Evolutionary conservation across 2,329 filamentous ascomycete genomes (phyloP), one percentile per base, ranked within the genome.

Genomic region (Microsporum ferrugineum): DNA sequence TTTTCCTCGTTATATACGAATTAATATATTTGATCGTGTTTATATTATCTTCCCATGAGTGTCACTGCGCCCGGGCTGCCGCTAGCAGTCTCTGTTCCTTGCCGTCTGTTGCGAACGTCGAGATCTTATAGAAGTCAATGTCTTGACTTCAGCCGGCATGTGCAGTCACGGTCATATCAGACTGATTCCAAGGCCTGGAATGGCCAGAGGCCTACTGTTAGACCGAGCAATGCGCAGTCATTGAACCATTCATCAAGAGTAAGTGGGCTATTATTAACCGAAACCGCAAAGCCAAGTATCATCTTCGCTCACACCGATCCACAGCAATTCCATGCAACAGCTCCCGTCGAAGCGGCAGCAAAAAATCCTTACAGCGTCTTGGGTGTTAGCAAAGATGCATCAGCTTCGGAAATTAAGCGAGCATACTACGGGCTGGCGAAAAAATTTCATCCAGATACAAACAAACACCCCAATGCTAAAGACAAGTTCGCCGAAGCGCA

Each of bases 391-490:
- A 95, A 92, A 73, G 82, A 76, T 64, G 89, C 94, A n/a, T 86
- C 89, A 1, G 78, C 90, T 2, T 79, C 84, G 63, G 92, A 97
- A 39, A 97, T 99, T 73, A 99, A 99, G 74, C 97, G 96, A 75
- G 91, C 94, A 2, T 99, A 99, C 79, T 99, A 99, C 72, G 89
- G 91, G 58, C 80, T 97, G 62, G 94, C 94, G 23, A 99, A 99
- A 76, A 99, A 97, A 71, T 99, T 85, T 72, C 94, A 99, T 70
- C 94, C 94, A 6, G 94, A 99, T 73, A 97, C 94, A 39, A 99
- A 97, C 80, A 97, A 97, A 74, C 94, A 97, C 68, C 75, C 89
- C 2, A 82, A 79, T n/a, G 91, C 94, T 39, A 97, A 97, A 73
- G 94, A 97, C 69, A 92, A 88, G 69, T 99, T 99, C 70, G 83